phyloP scores from a whole-genome alignment of 306 rosid species.

The Cucurbita ficifolia region DNA sequence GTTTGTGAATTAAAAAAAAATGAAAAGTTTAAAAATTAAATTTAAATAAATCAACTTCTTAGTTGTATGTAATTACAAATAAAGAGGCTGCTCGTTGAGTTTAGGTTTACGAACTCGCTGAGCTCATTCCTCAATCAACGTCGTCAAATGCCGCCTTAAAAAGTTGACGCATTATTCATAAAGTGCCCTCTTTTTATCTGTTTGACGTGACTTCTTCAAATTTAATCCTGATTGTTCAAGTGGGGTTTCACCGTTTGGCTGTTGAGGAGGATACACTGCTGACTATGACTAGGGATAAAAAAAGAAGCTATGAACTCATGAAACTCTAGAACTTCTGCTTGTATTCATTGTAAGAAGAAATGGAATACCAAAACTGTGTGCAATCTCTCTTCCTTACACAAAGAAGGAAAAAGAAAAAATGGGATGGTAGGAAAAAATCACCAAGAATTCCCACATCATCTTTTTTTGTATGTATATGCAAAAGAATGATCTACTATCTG shows the following conservation, averaged over 20 bases:
- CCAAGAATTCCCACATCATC: not conserved
- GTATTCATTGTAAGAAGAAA: not conserved
- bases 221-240: not conserved
- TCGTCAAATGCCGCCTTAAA: not conserved
- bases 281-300: not conserved
- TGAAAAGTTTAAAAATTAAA: no score
- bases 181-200: not conserved
- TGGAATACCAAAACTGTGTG: not conserved
- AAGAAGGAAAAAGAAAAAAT: not conserved
- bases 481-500: slow-evolving; percentile 5
- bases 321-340: not conserved
- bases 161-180: not conserved
- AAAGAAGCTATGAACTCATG: not conserved
- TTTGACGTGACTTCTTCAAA: not conserved
- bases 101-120: not conserved
- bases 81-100: not conserved
- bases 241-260: slow-evolving; percentile 1
- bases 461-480: not conserved
- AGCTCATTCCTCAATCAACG: not conserved
- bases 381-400: not conserved
- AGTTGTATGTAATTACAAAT: not conserved
- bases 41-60: no score
- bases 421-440: not conserved
- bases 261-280: not conserved
- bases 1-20: no score